Evolutionary conservation across 2,329 filamentous ascomycete species (phyloP).

Genomic region (Penicillium sp.): DNA sequence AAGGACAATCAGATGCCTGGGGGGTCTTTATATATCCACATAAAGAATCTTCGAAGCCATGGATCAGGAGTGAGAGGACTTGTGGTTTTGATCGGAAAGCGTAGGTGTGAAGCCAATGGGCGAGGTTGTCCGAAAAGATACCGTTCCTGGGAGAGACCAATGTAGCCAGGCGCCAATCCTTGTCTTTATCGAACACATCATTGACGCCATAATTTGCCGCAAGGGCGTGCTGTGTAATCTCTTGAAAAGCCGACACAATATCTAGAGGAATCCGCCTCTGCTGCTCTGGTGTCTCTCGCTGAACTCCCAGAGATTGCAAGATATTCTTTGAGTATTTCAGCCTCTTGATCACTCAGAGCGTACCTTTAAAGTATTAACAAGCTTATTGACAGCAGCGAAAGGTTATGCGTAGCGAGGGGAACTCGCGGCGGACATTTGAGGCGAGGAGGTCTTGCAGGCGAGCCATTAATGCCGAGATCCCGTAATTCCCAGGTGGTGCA

Average conservation of each 20-base stretch:
- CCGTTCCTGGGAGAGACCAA: background rate
- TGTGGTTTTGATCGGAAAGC: background rate
- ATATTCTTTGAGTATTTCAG: background rate
- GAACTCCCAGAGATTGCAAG: background rate
- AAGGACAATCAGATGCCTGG: too few relatives aligned
- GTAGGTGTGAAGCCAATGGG: background rate
- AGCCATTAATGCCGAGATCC: slow-evolving; percentile 34
- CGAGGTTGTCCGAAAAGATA: background rate
- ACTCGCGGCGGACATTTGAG: slow-evolving; percentile 38
- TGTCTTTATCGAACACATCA: background rate
- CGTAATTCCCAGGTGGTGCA: slow-evolving; percentile 33
- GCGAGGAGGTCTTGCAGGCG: slow-evolving; percentile 39
- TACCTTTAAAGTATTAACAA: background rate
- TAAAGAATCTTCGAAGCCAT: too few relatives aligned
- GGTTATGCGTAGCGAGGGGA: slow-evolving; percentile 34
- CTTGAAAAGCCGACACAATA: background rate
- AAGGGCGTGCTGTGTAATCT: background rate
- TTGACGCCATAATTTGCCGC: background rate
- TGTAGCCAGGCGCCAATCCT: background rate
- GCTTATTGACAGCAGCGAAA: slow-evolving; percentile 14
- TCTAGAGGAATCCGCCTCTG: background rate
- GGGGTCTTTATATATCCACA: too few relatives aligned
- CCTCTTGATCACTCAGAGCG: background rate
- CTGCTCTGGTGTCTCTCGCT: background rate
- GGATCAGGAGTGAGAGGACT: background rate